Conservation (phyloP, 2,329 filamentous ascomycete species). For the Penicillium sclerotiorum region DNA sequence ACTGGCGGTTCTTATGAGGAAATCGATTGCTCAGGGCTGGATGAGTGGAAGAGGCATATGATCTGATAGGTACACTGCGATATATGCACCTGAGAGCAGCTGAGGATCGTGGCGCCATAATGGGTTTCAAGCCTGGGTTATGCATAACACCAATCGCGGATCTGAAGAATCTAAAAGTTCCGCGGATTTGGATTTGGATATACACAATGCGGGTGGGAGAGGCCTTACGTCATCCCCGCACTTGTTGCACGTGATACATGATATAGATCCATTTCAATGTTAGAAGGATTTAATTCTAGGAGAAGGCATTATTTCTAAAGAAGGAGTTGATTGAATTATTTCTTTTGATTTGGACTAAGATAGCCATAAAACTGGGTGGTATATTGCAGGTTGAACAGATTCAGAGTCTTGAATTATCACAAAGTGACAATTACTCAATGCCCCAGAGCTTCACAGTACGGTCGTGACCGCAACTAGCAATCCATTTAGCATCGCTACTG, state of each 20-base stretch:
- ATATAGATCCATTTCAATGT: neutral
- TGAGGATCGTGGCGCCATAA: neutral
- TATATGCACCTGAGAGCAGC: slow-evolving; percentile 1
- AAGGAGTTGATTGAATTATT: no score
- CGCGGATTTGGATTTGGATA: no score
- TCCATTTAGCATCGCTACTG: slow-evolving; percentile 83
- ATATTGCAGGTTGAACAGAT: no score
- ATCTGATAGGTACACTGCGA: slow-evolving; percentile 1
- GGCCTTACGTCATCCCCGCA: slow-evolving; percentile 28
- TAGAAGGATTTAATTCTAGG: neutral
- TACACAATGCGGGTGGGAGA: neutral
- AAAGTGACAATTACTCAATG: slow-evolving; percentile 71
- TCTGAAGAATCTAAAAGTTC: neutral
- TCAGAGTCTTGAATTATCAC: no score
- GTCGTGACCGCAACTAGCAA: slow-evolving; percentile 92
- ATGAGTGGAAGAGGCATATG: slow-evolving; percentile 5
- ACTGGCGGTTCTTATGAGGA: slow-evolving; percentile 11
- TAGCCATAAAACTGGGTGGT: no score
- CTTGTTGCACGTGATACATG: slow-evolving; percentile 18
- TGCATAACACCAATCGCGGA: no score
- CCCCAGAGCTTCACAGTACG: slow-evolving; percentile 96
- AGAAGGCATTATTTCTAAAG: no score
- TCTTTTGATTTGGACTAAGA: no score
- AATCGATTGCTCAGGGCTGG: slow-evolving; percentile 10
- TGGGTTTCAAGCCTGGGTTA: no score